These are phyloP conservation scores for Pythium myriotylum DNA, from an alignment of 352 stramenopile genomes.

Conservation along the genomic window DNA sequence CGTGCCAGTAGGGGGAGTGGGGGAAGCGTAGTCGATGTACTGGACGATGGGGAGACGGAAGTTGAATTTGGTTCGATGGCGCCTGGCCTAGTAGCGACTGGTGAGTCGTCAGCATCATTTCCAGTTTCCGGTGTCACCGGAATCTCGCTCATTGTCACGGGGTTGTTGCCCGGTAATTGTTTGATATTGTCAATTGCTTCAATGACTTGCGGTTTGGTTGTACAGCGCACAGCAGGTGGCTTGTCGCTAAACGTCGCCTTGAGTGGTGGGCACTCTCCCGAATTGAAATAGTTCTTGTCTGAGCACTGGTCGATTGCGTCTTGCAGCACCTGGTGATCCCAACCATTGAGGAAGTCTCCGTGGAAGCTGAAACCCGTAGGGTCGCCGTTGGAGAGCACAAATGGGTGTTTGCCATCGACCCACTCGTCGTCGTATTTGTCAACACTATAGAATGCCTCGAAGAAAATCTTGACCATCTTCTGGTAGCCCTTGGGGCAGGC, in stretches of 20 bases:
- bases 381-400: slow-evolving; percentile 53
- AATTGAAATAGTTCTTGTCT: slow-evolving; percentile 58
- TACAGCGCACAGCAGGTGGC: slow-evolving; percentile 37
- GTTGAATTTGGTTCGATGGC: too few relatives aligned
- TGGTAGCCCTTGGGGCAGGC: slow-evolving; percentile 40
- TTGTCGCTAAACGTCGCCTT: slow-evolving; percentile 40
- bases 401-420: slow-evolving; percentile 48
- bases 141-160: slow-evolving; percentile 10
- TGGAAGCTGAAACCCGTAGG: slow-evolving; percentile 52
- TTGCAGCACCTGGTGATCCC: slow-evolving; percentile 46
- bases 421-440: slow-evolving; percentile 52
- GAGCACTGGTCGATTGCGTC: slow-evolving; percentile 44
- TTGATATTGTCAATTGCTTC: slow-evolving; percentile 34
- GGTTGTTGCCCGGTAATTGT: slow-evolving; percentile 43
- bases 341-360: slow-evolving; percentile 58
- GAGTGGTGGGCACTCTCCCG: slow-evolving; percentile 43
- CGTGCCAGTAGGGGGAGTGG: neutral
- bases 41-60: too few relatives aligned
- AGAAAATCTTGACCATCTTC: slow-evolving; percentile 70
- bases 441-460: slow-evolving; percentile 56
- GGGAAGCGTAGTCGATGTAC: too few relatives aligned
- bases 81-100: neutral
- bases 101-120: neutral
- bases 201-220: slow-evolving; percentile 36
- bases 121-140: neutral